A percentile compares a stretch with the other conserved stretches of the same genome.
phyloP scores from a whole-genome alignment of 2,329 filamentous ascomycete genomes.

The Gnomoniopsis sp. region DNA sequence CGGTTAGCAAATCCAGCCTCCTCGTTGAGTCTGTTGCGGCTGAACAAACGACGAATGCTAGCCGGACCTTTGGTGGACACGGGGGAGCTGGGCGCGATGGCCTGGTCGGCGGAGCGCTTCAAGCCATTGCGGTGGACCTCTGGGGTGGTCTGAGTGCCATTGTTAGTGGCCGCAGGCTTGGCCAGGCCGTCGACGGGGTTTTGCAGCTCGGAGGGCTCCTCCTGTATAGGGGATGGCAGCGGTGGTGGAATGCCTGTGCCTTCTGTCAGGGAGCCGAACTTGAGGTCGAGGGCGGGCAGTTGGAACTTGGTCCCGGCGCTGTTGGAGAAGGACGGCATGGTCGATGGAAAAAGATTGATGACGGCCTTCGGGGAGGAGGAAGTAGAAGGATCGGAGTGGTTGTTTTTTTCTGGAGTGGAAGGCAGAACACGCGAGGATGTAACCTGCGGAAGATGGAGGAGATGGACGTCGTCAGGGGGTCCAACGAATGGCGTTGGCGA shows the following conservation, averaged over 20 bases:
- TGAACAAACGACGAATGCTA: conserved; percentile 56
- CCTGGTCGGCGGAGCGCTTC: conserved; percentile 49
- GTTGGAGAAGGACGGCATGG: conserved; percentile 26
- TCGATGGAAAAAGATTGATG: background rate
- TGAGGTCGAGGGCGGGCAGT: conserved; percentile 55
- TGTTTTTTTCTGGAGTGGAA: background rate
- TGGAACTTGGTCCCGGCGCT: conserved; percentile 38
- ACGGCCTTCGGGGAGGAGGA: background rate
- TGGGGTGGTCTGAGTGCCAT: conserved; percentile 35
- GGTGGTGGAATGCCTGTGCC: conserved; percentile 60
- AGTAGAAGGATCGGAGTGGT: background rate
- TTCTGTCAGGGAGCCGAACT: conserved; percentile 57
- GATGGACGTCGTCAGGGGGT: too few relatives aligned
- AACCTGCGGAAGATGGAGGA: too few relatives aligned
- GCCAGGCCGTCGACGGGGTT: conserved; percentile 23
- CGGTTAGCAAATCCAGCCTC: conserved; percentile 46
- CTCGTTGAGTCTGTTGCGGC: conserved; percentile 52
- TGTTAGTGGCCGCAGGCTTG: conserved; percentile 26
- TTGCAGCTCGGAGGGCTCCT: conserved; percentile 41
- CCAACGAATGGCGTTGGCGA: too few relatives aligned
- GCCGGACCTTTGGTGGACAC: conserved; percentile 49
- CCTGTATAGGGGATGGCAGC: conserved; percentile 49
- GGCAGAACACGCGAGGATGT: too few relatives aligned
- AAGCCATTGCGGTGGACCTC: conserved; percentile 34
- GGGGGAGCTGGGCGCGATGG: conserved; percentile 41